phyloP scores from a whole-genome alignment of 257 asterid species.

The Solanum habrochaites region DNA sequence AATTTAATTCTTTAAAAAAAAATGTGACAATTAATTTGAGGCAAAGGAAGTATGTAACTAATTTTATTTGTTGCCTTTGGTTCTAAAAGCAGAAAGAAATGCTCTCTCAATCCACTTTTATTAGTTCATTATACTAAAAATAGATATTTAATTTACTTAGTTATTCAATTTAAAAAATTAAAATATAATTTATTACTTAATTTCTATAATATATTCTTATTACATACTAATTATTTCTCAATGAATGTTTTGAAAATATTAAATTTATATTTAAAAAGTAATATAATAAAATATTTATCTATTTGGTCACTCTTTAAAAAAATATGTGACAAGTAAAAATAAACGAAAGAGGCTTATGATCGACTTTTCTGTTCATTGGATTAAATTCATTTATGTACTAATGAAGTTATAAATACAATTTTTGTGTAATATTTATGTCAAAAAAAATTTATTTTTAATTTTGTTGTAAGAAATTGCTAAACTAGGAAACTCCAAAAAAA shows the following conservation, averaged over 20 bases:
- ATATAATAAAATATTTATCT: too few relatives aligned
- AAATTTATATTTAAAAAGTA: too few relatives aligned
- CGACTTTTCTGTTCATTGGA: not conserved
- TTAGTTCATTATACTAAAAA: too few relatives aligned
- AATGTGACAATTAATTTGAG: not conserved
- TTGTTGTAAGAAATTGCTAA: not conserved
- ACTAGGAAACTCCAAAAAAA: not conserved
- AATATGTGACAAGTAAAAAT: too few relatives aligned
- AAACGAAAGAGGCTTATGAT: not conserved
- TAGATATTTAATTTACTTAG: too few relatives aligned
- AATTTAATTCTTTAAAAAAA: not conserved
- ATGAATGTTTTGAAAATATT: too few relatives aligned
- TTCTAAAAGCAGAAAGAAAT: not conserved
- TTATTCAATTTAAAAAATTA: rapidly evolving
- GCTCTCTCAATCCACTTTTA: not conserved
- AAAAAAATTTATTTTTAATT: not conserved
- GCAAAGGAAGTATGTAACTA: not conserved
- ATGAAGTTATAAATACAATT: not conserved
- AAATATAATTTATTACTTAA: too few relatives aligned
- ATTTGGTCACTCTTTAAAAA: too few relatives aligned
- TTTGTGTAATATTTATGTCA: not conserved
- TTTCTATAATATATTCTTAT: too few relatives aligned
- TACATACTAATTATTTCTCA: not conserved
- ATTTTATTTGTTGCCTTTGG: not conserved
- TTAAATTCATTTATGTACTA: not conserved